Conservation (phyloP, 352 stramenopile genomes). For the Aphanomyces euteiches region DNA sequence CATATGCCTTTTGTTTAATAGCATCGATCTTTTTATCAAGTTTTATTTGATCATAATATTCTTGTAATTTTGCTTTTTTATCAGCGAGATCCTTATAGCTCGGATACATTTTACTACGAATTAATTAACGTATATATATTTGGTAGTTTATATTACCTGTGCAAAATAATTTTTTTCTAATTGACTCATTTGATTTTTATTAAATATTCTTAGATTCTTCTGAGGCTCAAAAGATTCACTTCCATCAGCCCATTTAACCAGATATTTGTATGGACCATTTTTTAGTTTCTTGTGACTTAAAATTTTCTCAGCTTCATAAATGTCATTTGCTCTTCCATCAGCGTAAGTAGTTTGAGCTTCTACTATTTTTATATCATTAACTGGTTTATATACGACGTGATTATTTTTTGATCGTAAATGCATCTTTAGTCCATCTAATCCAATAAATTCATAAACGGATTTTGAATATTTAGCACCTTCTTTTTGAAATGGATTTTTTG, state of each 20-base stretch:
- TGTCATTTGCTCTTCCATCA: constrained; percentile 13
- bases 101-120: constrained; percentile 1
- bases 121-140: background rate
- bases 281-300: constrained; percentile 25
- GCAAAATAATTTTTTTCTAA: constrained; percentile 10
- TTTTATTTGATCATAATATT: background rate
- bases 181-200: background rate
- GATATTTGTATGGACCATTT: constrained; percentile 30
- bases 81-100: background rate
- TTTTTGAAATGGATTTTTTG: constrained; percentile 1
- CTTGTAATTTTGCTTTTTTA: background rate
- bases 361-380: constrained; percentile 32
- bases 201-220: constrained; percentile 12
- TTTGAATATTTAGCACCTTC: constrained; percentile 28
- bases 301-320: constrained; percentile 25
- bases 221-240: constrained; percentile 26
- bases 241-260: constrained; percentile 23
- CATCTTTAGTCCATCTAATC: constrained; percentile 26
- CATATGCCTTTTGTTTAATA: constrained; percentile 1
- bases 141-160: background rate
- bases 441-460: constrained; percentile 30
- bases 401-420: constrained; percentile 27
- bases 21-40: background rate
- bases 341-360: background rate
- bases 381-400: constrained; percentile 30